Evolutionary conservation across 495 filamentous ascomycete genomes (phyloP), one percentile per base, ranked within the genome.

Genomic region (Penicillium roqueforti): DNA sequence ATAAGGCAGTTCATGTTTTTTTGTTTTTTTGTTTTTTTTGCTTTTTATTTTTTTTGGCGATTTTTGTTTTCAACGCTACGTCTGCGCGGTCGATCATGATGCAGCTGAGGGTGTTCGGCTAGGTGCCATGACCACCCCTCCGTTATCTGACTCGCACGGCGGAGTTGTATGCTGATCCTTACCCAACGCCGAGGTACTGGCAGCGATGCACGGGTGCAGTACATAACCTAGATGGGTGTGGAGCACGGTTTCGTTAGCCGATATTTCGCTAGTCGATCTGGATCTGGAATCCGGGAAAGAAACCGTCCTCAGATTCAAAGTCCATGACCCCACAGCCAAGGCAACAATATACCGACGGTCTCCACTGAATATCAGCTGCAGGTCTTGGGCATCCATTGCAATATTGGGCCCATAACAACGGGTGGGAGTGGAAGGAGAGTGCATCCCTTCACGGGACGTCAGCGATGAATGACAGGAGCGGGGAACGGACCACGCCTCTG

Each of bases 21-120:
- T 29, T 34, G 34, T 23, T 20, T 20, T 40, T 37, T 48, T 25
- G 25, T 37, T 5, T 5, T 32, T 44, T 39, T 59, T 51, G 29
- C 11, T 49, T 53, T 48, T 20, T 50, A 43, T 41, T 47, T n/a
- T n/a, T n/a, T n/a, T n/a, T n/a, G n/a, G n/a, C 22, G 4, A 23
- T 8, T 44, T 31, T 47, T 50, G 40, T 29, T 36, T 22, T 41
- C 26, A 32, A 38, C 13, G 14, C 38, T 36, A 48, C 50, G 19
- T 29, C 38, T 36, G 52, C 50, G 19, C 36, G 36, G 54, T 52
- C 43, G 60, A 63, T 62, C 60, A 57, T 57, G 6, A 47, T 55
- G 53, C 54, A 57, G 60, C 53, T 58, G 53, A 58, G 48, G 42
- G 31, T 42, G 19, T 37, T 22, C 38, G 26, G 31, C 31, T 9